phyloP scores from a whole-genome alignment of 495 filamentous ascomycete species.

The Penicillium macrosclerotiorum region DNA sequence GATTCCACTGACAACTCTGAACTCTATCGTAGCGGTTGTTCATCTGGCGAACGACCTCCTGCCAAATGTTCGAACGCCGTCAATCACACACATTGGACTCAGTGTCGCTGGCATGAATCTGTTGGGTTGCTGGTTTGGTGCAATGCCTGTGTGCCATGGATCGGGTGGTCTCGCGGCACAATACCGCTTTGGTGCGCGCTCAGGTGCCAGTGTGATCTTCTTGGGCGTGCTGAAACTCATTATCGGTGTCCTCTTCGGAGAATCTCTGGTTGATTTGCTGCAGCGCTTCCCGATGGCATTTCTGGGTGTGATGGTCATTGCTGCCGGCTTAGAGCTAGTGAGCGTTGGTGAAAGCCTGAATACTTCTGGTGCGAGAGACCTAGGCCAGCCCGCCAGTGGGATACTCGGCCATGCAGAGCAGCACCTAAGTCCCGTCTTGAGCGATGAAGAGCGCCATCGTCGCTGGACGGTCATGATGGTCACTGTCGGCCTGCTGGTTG shows the following conservation, averaged over 20 bases:
- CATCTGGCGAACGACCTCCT: slow-evolving; percentile 73
- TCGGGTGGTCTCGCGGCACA: slow-evolving; percentile 88
- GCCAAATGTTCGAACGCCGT: slow-evolving; percentile 62
- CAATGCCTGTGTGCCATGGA: slow-evolving; percentile 95
- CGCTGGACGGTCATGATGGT: slow-evolving; percentile 86
- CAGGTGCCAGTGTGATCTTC: slow-evolving; percentile 76
- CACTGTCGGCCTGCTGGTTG: slow-evolving; percentile 74
- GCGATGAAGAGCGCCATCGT: slow-evolving; percentile 61
- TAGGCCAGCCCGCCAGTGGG: slow-evolving; percentile 31
- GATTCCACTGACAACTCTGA: slow-evolving; percentile 83
- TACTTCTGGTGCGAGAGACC: slow-evolving; percentile 61
- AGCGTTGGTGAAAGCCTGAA: slow-evolving; percentile 82
- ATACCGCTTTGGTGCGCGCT: slow-evolving; percentile 85
- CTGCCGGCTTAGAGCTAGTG: slow-evolving; percentile 80
- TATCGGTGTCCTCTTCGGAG: slow-evolving; percentile 70
- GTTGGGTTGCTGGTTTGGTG: slow-evolving; percentile 82
- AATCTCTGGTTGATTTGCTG: slow-evolving; percentile 65
- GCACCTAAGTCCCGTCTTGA: slow-evolving; percentile 39
- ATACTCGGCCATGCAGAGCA: slow-evolving; percentile 41
- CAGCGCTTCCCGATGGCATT: slow-evolving; percentile 67
- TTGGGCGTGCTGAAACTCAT: slow-evolving; percentile 74
- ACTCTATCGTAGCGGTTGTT: slow-evolving; percentile 83
- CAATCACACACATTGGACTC: slow-evolving; percentile 69
- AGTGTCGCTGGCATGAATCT: slow-evolving; percentile 84
- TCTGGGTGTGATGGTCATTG: slow-evolving; percentile 84